phyloP scores from a whole-genome alignment of 1,139 yeast genomes.

The Magnusiomyces sp. region DNA sequence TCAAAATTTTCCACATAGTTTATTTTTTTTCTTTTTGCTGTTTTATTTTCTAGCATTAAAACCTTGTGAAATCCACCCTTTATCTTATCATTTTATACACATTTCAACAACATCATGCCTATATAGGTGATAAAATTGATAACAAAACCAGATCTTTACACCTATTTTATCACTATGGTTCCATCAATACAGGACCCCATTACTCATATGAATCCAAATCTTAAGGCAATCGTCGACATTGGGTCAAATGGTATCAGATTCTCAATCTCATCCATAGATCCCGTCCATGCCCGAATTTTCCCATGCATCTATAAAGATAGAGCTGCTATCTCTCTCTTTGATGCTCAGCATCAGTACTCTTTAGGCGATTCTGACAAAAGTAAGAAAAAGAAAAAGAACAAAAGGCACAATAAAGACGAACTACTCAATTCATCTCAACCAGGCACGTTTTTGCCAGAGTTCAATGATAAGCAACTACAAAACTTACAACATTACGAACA shows the following conservation, averaged over 20 bases:
- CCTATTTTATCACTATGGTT: not conserved
- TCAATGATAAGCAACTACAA: conserved; percentile 30
- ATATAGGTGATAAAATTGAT: no score
- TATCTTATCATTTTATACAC: no score
- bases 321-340: conserved; percentile 55
- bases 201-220: not conserved
- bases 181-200: no score
- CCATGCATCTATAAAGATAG: conserved; percentile 66
- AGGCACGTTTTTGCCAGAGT: conserved; percentile 4
- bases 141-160: no score
- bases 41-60: no score
- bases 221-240: conserved; percentile 46
- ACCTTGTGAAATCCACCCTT: no score
- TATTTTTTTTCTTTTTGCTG: no score
- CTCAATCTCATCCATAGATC: conserved; percentile 54
- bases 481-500: no score
- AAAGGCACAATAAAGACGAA: not conserved
- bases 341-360: conserved; percentile 30
- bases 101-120: no score
- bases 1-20: no score
- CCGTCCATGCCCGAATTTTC: conserved; percentile 58
- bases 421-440: not conserved
- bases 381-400: not conserved
- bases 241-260: conserved; percentile 64
- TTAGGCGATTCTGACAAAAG: conserved; percentile 10